phyloP scores from a whole-genome alignment of 257 asterid species.

The Nicotiana knightiana region DNA sequence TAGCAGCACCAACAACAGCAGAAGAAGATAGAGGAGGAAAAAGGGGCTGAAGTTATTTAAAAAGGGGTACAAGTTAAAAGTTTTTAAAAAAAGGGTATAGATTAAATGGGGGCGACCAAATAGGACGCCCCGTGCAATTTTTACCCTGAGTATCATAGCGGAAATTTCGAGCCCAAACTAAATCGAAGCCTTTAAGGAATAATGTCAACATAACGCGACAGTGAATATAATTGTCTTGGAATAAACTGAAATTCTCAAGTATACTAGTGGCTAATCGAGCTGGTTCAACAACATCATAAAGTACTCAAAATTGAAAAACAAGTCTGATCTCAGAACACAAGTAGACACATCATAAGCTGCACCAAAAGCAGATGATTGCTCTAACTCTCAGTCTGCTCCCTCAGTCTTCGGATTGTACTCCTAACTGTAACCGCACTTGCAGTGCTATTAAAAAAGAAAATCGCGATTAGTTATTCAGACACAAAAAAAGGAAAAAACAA shows the following conservation, averaged over 20 bases:
- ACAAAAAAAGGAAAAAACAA: not conserved
- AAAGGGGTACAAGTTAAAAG: too few relatives aligned
- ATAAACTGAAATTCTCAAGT: not conserved
- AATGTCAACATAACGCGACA: not conserved
- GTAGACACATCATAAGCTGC: not conserved
- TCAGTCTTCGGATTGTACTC: constrained; percentile 10
- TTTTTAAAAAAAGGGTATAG: too few relatives aligned
- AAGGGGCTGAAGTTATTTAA: too few relatives aligned
- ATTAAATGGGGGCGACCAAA: too few relatives aligned
- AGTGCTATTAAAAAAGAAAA: not conserved
- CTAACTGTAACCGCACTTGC: constrained; percentile 10
- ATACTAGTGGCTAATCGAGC: not conserved
- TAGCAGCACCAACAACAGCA: too few relatives aligned
- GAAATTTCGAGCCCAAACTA: not conserved
- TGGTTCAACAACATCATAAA: not conserved
- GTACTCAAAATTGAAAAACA: not conserved
- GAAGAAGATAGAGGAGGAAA: too few relatives aligned
- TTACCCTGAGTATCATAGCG: not conserved
- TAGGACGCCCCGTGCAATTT: too few relatives aligned
- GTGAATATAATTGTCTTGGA: not conserved
- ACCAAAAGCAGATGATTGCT: not conserved
- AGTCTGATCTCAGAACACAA: not conserved
- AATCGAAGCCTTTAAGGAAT: not conserved
- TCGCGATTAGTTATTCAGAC: not conserved
- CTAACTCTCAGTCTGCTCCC: constrained; percentile 12